Evolutionary conservation across 2,329 filamentous ascomycete genomes (phyloP).

Genomic region (Colletotrichum sp.): DNA sequence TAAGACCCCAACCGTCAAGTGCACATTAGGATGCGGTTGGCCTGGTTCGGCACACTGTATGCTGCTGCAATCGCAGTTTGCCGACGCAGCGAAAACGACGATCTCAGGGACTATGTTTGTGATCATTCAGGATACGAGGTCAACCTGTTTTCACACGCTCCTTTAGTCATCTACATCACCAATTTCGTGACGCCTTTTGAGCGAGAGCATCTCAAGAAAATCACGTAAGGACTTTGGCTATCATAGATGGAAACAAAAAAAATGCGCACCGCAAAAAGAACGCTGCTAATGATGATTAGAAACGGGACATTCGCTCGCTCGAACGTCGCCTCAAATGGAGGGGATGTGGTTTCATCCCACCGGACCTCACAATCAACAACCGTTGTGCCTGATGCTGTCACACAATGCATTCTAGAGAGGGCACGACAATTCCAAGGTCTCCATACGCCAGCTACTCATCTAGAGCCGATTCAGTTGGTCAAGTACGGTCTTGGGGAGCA

Average conservation of each 20-base stretch:
- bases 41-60: not conserved
- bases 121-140: constrained; percentile 35
- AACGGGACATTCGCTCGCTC: constrained; percentile 40
- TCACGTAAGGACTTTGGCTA: constrained; percentile 33
- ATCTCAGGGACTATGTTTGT: constrained; percentile 25
- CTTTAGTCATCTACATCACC: constrained; percentile 42
- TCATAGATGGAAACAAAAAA: too few relatives aligned
- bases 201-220: constrained; percentile 35
- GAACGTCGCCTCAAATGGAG: constrained; percentile 33
- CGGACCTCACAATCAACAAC: constrained; percentile 43
- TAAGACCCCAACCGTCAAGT: not conserved
- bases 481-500: constrained; percentile 41
- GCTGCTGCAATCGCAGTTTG: not conserved
- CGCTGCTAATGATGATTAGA: constrained; percentile 21
- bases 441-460: constrained; percentile 33
- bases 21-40: not conserved
- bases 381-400: constrained; percentile 36
- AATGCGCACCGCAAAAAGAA: not conserved
- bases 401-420: constrained; percentile 41
- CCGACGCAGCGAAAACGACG: not conserved
- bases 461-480: constrained; percentile 44
- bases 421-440: constrained; percentile 43
- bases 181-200: constrained; percentile 41
- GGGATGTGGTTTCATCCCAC: constrained; percentile 30
- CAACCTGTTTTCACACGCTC: constrained; percentile 38